phyloP scores from a whole-genome alignment of 192 early-diverging fungal species.

The Rhizoclosmatium sp. region DNA sequence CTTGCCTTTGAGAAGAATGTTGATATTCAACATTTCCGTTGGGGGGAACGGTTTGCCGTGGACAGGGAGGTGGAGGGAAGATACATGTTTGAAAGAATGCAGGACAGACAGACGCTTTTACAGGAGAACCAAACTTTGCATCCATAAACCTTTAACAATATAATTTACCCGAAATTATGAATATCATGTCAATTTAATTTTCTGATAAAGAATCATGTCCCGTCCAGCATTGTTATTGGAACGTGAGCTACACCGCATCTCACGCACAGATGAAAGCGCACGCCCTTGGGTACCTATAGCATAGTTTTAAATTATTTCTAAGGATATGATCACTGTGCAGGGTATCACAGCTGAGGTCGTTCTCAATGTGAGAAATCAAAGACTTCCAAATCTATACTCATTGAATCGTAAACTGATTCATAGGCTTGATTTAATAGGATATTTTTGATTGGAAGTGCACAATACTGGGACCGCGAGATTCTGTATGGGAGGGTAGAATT shows the following conservation, averaged over 20 bases:
- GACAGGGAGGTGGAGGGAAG: too few species aligned
- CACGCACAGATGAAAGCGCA: constrained; percentile 18
- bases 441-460: constrained; percentile 55
- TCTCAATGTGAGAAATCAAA: constrained; percentile 13
- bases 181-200: too few species aligned
- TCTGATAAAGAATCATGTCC: constrained; percentile 27
- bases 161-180: too few species aligned
- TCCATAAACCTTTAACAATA: background rate
- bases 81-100: too few species aligned
- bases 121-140: background rate
- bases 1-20: too few species aligned
- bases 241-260: constrained; percentile 47
- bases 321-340: constrained; percentile 29
- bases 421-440: constrained; percentile 19
- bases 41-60: too few species aligned
- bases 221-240: constrained; percentile 53
- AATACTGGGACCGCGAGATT: constrained; percentile 51
- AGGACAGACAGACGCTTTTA: too few species aligned
- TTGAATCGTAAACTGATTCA: background rate
- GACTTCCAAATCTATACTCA: background rate
- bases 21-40: too few species aligned
- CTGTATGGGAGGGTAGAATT: constrained; percentile 56
- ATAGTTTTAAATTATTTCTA: too few species aligned
- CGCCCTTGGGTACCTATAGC: constrained; percentile 43
- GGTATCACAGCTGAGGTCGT: constrained; percentile 45